phyloP scores from a whole-genome alignment of 257 asterid species.

The Hygrophila difformis region DNA sequence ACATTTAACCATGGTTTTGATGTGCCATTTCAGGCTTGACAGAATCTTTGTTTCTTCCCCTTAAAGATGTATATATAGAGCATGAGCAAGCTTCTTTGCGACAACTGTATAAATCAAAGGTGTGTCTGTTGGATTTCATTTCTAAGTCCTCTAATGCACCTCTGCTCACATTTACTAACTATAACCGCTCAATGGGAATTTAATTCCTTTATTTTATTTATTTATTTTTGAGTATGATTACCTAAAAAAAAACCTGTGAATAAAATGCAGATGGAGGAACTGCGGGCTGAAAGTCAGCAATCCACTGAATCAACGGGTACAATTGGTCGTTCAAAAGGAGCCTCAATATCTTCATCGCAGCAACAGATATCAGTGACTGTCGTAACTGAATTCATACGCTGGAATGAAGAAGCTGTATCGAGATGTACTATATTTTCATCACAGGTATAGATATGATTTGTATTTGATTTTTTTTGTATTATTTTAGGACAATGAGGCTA shows the following conservation, averaged over 20 bases:
- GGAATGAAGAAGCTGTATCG: slow-evolving; percentile 97
- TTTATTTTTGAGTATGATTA: background rate
- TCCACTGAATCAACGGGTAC: slow-evolving; percentile 77
- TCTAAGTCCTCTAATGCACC: background rate
- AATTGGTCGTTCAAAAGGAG: slow-evolving; percentile 95
- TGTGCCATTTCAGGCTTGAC: slow-evolving; percentile 63
- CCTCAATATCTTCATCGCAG: slow-evolving; percentile 71
- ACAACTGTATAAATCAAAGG: slow-evolving; percentile 91
- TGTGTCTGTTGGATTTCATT: slow-evolving; percentile 3
- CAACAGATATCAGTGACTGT: slow-evolving; percentile 92
- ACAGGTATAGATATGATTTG: slow-evolving; percentile 43
- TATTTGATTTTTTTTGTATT: background rate
- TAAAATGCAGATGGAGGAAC: slow-evolving; percentile 77
- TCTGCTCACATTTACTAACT: slow-evolving; percentile 15
- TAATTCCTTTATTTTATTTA: no score
- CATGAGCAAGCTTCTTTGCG: slow-evolving; percentile 91
- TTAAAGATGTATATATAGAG: slow-evolving; percentile 80
- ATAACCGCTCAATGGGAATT: no score
- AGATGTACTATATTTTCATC: slow-evolving; percentile 75
- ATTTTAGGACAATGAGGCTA: no score
- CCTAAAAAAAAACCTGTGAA: slow-evolving; percentile 10
- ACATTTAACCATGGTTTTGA: slow-evolving; percentile 4
- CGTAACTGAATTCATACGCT: slow-evolving; percentile 92
- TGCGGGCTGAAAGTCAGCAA: slow-evolving; percentile 70
- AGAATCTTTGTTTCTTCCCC: slow-evolving; percentile 88